Base-by-base conservation (phyloP, 2,329 filamentous ascomycete genomes). In the Metarhizium humberi region DNA sequence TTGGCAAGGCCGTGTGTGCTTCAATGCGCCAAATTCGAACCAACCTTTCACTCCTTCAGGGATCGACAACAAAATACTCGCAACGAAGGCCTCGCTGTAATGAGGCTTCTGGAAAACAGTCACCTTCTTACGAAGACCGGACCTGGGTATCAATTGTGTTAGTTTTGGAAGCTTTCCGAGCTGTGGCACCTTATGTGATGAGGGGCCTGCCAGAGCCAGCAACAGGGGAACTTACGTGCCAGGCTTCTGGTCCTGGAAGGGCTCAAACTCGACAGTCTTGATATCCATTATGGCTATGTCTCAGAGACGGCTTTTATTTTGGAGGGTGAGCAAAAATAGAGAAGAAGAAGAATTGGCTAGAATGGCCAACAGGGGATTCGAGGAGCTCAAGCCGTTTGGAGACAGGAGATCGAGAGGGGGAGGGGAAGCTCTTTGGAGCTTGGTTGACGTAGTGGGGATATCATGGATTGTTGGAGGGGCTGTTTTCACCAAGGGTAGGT, bases 51-150 rank as follows among this genome's bases (percentile, higher is more conserved):
- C 92, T 60, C 94, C 94, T 74, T 99, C 94, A 36, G 94, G 94
- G 66, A 99, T 99, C 53, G 94, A 96, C 59, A 95, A 84, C 63
- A 99, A 83, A 70, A 96, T 96, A 73, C 90, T 92, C 61, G 92
- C 81, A 63, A 99, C 83, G 72, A 99, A 99, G 53, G 92, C 85
- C 76, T 99, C 94, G 74, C 90, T 92, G 81, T 99, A 99, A 77
- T 99, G 83, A 58, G 86, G 80, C 75, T 96, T 80, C 74, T 99
- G 90, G 80, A 99, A 99, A 71, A 96, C 89, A 68, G 90, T 91
- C 77, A 97, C 94, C 84, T 95, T 97, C 78, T 99, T 99, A 62
- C 94, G 91, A 73, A 99, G 90, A 73, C 94, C 94, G 63, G 94
- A 99, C 64, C 92, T 97, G 67, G 56, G 13, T 59, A 10, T 42